Evolutionary conservation across 83 land plant species (phyloP), one percentile per base, ranked within the genome.

Genomic region (Picea engelmannii): DNA sequence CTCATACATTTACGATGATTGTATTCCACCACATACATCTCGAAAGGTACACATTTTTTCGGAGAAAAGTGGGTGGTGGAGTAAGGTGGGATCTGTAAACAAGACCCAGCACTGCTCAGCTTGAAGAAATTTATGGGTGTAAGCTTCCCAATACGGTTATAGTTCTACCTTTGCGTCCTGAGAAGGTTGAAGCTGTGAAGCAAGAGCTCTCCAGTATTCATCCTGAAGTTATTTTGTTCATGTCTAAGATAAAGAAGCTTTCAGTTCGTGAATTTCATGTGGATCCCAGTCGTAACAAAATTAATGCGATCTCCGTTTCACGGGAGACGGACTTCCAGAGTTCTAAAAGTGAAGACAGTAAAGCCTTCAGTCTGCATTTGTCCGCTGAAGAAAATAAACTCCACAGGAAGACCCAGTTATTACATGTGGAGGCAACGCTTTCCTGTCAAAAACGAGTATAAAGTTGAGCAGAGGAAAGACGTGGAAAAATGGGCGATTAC

Each of bases 381-480:
- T 71, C 88, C 1, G 82, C 88, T 1, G 80, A 79, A 25, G 86
- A 84, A 71, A 55, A 18, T 20, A 82, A 52, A 13, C 0, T 42
- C 20, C 0, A 12, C 82, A 84, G 18, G 4, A 4, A 84, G 84
- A 8, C 21, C 55, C 7, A 85, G 87, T 31, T 89, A 86, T 81
- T 58, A 40, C 27, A 87, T 92, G 90, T 92, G 91, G 93, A 83
- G 79, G 83, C 93, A 90, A 83, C 82, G 77, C 74, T 92, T 92
- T 77, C 89, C 93, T 44, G 91, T 91, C 16, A 87, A 64, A 1
- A 13, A 25, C 18, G 85, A 86, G 49, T 65, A 79, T 49, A 76
- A 13, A 25, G 88, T 87, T 3, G 85, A 85, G 66, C 80, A 83
- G 62, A 82, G 95, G 31, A 61, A 27, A 47, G 88, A 87, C 40